Base-by-base conservation (phyloP, 1,284 basidiomycete species). In the Sporisorium iseilematis-ciliati region DNA sequence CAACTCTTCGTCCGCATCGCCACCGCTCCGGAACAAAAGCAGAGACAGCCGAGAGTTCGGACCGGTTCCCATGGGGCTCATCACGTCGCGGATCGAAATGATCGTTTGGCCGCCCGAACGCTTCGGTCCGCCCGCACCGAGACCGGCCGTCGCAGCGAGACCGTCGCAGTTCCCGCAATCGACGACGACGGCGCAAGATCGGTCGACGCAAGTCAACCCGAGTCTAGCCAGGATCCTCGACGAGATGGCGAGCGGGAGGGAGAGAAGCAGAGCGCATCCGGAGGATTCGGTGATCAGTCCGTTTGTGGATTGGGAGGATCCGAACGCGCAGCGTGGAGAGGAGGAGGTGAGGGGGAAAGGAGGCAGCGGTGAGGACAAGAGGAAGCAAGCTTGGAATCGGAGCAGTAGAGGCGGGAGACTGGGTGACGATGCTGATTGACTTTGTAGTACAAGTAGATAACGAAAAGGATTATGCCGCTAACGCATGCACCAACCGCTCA, bases 31-130 rank as follows among this genome's bases (percentile, higher is more conserved):
- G 2, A 69, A 48, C 21, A 77, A 72, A 52, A 65, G 61, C 26
- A 55, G 85, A 35, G 88, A 89, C 75, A 87, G 86, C 23, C 87
- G 88, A 56, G 86, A 86, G 2, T 88, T 87, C 65, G 88, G 88
- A 0, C 88, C 88, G 2, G 87, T 88, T n/a, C 87, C 87, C 4
- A 77, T 88, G 7, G 87, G 86, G 0, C 71, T 88, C 0, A 81
- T 88, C 56, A 86, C 85, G 11, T 79, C 86, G 0, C 70, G 84
- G 8, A 86, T 88, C 16, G 77, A 86, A 11, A 82, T 77, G 26
- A 83, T 88, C 18, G 46, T 88, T 12, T 88, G 86, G 86, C 88
- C 88, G 7, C 83, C 74, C 1, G 16, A 33, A 23, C 72, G 80
- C 1, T 82, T 81, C 62, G 81, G 81, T 2, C 14, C 29, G 1